Percentiles rank a stretch among this genome's conserved stretches.
phyloP scores from a whole-genome alignment of 257 asterid genomes.

The Solanum corneliomulleri region DNA sequence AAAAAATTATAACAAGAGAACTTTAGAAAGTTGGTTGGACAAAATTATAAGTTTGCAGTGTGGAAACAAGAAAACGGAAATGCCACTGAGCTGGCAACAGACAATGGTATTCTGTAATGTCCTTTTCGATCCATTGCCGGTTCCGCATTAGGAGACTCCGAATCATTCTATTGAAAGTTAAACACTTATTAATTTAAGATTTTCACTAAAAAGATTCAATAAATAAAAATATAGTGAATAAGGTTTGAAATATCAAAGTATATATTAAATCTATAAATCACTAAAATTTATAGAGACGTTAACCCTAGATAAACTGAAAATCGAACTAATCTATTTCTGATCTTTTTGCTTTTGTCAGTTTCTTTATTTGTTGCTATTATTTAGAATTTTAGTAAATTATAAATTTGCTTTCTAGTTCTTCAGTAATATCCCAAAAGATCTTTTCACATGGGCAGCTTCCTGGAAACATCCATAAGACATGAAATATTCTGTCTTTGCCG shows the following conservation, averaged over 20 bases:
- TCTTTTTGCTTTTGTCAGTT: neutral
- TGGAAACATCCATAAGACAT: neutral
- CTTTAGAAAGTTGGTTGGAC: neutral
- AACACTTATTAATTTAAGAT: neutral
- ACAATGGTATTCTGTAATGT: neutral
- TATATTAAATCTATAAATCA: neutral
- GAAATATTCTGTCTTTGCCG: neutral
- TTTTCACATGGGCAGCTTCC: neutral
- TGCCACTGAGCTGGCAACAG: neutral
- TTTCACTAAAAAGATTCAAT: accelerated
- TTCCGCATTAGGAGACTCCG: neutral
- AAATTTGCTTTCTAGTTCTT: neutral
- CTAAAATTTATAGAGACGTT: neutral
- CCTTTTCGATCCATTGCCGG: neutral
- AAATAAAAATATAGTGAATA: neutral
- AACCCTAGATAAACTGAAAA: neutral
- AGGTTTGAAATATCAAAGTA: neutral
- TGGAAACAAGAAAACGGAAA: neutral
- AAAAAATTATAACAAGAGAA: neutral
- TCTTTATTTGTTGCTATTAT: neutral
- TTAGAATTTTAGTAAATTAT: neutral
- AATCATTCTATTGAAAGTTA: neutral
- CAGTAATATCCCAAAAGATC: neutral
- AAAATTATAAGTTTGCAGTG: neutral
- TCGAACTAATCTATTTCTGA: neutral